A percentile compares a stretch with the other conserved stretches of the same genome.
These are phyloP conservation scores for Wickerhamomyces tratensis DNA, from an alignment of 805 yeast genomes.

Conservation along the genomic window DNA sequence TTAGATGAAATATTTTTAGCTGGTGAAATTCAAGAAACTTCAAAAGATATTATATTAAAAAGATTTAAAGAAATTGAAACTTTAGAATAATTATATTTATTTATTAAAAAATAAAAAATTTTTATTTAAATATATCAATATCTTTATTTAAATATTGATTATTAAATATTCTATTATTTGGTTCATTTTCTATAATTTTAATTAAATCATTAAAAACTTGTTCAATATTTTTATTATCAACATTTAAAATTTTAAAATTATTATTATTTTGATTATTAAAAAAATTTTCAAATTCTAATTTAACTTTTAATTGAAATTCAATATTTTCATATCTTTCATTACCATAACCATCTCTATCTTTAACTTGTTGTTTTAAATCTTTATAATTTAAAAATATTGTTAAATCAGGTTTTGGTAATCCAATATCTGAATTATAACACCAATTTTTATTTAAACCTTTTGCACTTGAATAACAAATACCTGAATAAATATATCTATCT, in stretches of 20 bases:
- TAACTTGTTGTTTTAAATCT: conserved; percentile 19
- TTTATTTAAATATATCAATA: conserved; percentile 6
- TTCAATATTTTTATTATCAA: conserved; percentile 47
- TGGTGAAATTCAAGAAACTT: conserved; percentile 86
- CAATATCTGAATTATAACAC: conserved; percentile 76
- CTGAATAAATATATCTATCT: conserved; percentile 89
- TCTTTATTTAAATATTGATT: neutral
- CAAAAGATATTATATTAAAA: conserved; percentile 55
- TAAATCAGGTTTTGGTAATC: conserved; percentile 80
- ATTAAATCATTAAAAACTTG: conserved; percentile 42
- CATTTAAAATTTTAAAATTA: conserved; percentile 32
- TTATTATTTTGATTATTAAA: conserved; percentile 25
- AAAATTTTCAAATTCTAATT: conserved; percentile 42
- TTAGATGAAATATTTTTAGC: conserved; percentile 83
- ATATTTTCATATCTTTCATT: conserved; percentile 82
- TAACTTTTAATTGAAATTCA: conserved; percentile 69
- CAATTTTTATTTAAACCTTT: conserved; percentile 66
- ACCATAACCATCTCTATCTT: conserved; percentile 73
- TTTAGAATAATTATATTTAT: conserved; percentile 30
- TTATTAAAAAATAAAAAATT: too few species aligned
- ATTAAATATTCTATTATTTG: neutral
- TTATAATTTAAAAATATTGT: conserved; percentile 66
- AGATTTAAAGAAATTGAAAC: conserved; percentile 58
- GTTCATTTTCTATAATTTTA: conserved; percentile 16
- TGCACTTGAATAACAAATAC: conserved; percentile 86